Conservation (phyloP, 768 basidiomycete genomes). For the Phylloporus rhodoxanthus region DNA sequence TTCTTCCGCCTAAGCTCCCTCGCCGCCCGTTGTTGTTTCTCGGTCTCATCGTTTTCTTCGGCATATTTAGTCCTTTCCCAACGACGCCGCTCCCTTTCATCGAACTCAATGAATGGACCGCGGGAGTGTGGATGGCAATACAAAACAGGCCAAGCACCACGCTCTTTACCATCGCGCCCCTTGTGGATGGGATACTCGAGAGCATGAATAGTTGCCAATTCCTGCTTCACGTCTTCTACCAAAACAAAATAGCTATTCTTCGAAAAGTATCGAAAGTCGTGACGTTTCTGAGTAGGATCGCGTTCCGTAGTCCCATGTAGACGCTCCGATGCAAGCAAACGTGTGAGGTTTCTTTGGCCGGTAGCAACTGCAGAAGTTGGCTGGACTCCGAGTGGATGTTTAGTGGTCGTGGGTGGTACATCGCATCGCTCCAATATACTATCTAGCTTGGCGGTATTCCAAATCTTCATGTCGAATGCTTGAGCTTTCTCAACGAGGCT, state of each 20-base stretch:
- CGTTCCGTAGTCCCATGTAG: constrained; percentile 83
- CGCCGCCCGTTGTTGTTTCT: constrained; percentile 22
- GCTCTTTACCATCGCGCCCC: constrained; percentile 46
- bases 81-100: constrained; percentile 64
- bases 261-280: constrained; percentile 84
- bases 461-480: constrained; percentile 77
- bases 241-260: constrained; percentile 73
- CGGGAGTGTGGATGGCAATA: constrained; percentile 70
- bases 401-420: constrained; percentile 25
- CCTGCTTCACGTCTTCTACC: constrained; percentile 83
- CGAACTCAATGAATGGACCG: constrained; percentile 70
- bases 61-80: constrained; percentile 52
- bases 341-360: constrained; percentile 48
- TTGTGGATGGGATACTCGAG: constrained; percentile 69
- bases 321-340: constrained; percentile 73
- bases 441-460: constrained; percentile 67
- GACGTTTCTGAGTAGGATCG: constrained; percentile 81
- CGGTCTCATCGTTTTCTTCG: constrained; percentile 35
- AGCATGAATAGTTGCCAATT: constrained; percentile 77
- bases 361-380: constrained; percentile 26
- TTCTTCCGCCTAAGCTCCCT: constrained; percentile 27
- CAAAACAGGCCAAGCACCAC: constrained; percentile 76
- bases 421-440: constrained; percentile 69
- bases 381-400: constrained; percentile 26
- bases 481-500: constrained; percentile 62